A percentile compares a stretch with the other conserved stretches of the same genome.
These are phyloP conservation scores for Incumbomyces delicatus DNA, from an alignment of 2,329 filamentous ascomycete species.

Conservation along the genomic window DNA sequence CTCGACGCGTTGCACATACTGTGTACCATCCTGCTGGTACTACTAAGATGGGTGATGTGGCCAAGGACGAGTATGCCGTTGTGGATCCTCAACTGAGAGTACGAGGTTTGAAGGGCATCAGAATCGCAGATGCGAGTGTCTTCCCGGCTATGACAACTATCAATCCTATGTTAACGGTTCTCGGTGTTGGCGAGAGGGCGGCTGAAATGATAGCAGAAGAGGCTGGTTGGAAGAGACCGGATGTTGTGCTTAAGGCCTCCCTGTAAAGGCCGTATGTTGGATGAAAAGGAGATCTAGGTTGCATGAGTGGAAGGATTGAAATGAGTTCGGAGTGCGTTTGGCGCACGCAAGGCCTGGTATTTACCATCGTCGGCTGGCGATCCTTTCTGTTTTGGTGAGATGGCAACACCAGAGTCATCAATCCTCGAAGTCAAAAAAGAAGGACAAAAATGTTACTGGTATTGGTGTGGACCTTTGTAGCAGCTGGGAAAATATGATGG, in stretches of 20 bases:
- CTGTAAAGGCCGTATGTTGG: constrained; percentile 30
- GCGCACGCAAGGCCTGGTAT: no score
- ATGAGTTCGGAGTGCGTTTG: no score
- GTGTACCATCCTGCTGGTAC: constrained; percentile 86
- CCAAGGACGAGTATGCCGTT: constrained; percentile 61
- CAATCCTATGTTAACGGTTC: constrained; percentile 84
- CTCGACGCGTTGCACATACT: constrained; percentile 69
- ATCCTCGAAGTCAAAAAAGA: no score
- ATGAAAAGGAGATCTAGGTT: no score
- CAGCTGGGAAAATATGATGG: no score
- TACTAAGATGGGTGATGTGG: constrained; percentile 76
- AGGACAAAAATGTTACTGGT: no score
- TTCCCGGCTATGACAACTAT: constrained; percentile 81
- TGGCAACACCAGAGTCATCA: no score
- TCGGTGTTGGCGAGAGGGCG: constrained; percentile 71
- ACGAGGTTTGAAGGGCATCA: constrained; percentile 59
- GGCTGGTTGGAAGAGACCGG: constrained; percentile 51
- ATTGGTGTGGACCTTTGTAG: no score
- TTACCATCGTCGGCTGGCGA: no score
- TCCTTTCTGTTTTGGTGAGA: no score
- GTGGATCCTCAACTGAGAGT: constrained; percentile 69
- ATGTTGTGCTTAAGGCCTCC: constrained; percentile 39
- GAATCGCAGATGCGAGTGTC: constrained; percentile 77
- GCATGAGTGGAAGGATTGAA: no score
- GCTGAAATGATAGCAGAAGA: constrained; percentile 75